Conservation (phyloP, 2,329 filamentous ascomycete genomes). For the Lomentospora prolificans region DNA sequence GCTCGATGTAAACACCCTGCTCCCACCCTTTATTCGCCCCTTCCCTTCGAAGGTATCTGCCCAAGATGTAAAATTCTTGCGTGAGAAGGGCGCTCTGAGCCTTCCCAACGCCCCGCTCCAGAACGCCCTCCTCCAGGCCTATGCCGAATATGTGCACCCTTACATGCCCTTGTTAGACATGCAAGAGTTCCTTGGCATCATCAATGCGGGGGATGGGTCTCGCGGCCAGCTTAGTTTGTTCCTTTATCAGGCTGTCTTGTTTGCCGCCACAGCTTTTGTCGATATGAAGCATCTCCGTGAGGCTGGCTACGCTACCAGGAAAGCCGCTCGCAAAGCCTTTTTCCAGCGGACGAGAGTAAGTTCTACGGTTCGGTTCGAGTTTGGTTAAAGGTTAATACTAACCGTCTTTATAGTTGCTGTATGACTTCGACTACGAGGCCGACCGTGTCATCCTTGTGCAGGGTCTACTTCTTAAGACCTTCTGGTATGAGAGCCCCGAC, state of each 20-base stretch:
- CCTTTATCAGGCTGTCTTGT: constrained; percentile 91
- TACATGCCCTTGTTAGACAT: constrained; percentile 84
- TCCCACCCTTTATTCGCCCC: constrained; percentile 66
- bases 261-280: constrained; percentile 80
- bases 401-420: constrained; percentile 53
- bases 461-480: constrained; percentile 82
- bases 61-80: constrained; percentile 76
- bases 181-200: constrained; percentile 46
- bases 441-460: constrained; percentile 86
- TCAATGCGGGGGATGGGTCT: constrained; percentile 58
- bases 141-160: constrained; percentile 83
- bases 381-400: neutral
- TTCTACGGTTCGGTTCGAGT: too few species aligned
- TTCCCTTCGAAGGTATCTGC: constrained; percentile 65
- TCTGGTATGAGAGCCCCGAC: constrained; percentile 95
- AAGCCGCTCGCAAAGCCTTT: constrained; percentile 76
- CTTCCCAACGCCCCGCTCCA: constrained; percentile 63
- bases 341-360: constrained; percentile 79
- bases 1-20: constrained; percentile 31
- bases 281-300: constrained; percentile 66
- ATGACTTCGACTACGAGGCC: constrained; percentile 91
- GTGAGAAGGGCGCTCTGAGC: constrained; percentile 73
- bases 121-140: constrained; percentile 71
- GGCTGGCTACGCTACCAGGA: constrained; percentile 68
- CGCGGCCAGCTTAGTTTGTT: constrained; percentile 70